phyloP scores from a whole-genome alignment of 2,329 filamentous ascomycete species.

The Mycocentrospora acerina region DNA sequence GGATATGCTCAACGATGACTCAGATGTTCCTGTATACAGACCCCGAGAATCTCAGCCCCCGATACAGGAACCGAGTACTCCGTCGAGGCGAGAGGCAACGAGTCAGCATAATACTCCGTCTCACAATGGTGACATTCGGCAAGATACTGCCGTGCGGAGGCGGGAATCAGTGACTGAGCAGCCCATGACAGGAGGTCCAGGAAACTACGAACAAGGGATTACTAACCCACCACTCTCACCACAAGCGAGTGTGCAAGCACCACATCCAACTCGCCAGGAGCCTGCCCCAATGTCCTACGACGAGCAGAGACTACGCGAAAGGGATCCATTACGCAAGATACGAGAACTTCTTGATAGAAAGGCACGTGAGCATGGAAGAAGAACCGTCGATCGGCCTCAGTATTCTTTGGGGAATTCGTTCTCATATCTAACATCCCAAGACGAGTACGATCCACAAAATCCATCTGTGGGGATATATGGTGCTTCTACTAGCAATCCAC shows the following conservation, averaged over 20 bases:
- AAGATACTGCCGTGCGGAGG: slow-evolving; percentile 8
- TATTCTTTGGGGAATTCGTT: slow-evolving; percentile 8
- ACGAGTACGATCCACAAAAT: slow-evolving; percentile 29
- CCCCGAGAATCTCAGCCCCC: slow-evolving; percentile 17
- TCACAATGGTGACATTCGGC: slow-evolving; percentile 15
- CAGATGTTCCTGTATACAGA: slow-evolving; percentile 29
- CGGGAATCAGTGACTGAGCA: no score
- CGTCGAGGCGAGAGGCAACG: slow-evolving; percentile 12
- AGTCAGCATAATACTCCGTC: slow-evolving; percentile 21
- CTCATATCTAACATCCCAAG: slow-evolving; percentile 7
- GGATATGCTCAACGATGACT: slow-evolving; percentile 41
- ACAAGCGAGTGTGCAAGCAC: slow-evolving; percentile 11
- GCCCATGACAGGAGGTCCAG: no score
- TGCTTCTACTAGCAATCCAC: slow-evolving; percentile 19
- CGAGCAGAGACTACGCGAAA: slow-evolving; percentile 26
- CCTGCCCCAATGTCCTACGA: no score
- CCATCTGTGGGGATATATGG: slow-evolving; percentile 25
- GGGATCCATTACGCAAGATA: slow-evolving; percentile 29
- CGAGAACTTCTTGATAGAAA: slow-evolving; percentile 30
- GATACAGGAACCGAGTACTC: slow-evolving; percentile 8
- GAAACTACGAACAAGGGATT: background rate
- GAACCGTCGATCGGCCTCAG: slow-evolving; percentile 18
- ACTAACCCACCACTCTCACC: slow-evolving; percentile 25
- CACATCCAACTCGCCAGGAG: no score
- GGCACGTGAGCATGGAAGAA: slow-evolving; percentile 20